A percentile compares a stretch with the other conserved stretches of the same genome.
phyloP scores from a whole-genome alignment of 1,284 basidiomycete species.

The Peniophora sp. region DNA sequence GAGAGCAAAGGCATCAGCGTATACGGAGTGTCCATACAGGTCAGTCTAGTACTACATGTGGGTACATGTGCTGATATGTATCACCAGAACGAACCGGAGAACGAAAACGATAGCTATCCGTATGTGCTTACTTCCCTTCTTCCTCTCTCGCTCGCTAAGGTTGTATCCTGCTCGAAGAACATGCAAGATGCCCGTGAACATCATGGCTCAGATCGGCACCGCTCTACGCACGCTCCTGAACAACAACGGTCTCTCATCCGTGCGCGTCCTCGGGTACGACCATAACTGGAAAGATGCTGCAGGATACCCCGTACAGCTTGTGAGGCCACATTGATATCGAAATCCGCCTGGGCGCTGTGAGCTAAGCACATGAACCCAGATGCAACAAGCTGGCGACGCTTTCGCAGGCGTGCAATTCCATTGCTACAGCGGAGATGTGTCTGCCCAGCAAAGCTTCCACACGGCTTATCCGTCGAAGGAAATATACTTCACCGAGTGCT shows the following conservation, averaged over 20 bases:
- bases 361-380: constrained; percentile 20
- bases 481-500: constrained; percentile 46
- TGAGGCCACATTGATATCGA: constrained; percentile 13
- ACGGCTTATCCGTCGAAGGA: constrained; percentile 37
- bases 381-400: constrained; percentile 35
- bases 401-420: constrained; percentile 45
- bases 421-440: constrained; percentile 36
- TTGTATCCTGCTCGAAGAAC: constrained; percentile 12
- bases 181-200: constrained; percentile 27
- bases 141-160: too few species aligned
- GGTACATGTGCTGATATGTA: neutral
- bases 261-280: constrained; percentile 41
- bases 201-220: constrained; percentile 34
- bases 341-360: neutral
- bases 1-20: constrained; percentile 31
- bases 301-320: constrained; percentile 39
- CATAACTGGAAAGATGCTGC: constrained; percentile 45
- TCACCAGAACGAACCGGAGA: constrained; percentile 43
- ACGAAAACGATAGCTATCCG: constrained; percentile 37
- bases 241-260: constrained; percentile 32
- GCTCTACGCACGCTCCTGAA: constrained; percentile 36
- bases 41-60: constrained; percentile 9
- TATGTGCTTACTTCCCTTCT: too few species aligned
- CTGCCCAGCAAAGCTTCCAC: constrained; percentile 35
- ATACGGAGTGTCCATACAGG: constrained; percentile 41